Base-by-base conservation (phyloP, 768 basidiomycete genomes). In the Kwoniella newhampshirensis region DNA sequence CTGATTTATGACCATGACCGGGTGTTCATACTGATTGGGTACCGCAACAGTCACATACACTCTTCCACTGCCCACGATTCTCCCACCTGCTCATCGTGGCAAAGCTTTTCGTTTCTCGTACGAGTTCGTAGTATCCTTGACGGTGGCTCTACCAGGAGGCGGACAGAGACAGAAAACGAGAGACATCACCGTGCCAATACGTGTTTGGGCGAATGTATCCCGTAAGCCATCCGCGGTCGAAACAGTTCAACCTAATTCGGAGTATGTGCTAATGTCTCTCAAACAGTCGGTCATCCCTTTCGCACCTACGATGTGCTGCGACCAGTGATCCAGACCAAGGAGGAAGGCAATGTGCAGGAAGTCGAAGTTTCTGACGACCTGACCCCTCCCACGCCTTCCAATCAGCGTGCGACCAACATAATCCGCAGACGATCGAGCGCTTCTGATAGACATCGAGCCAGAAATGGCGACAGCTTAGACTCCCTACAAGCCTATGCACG, bases 41-140 rank as follows among this genome's bases (percentile, higher is more conserved):
- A n/a, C n/a, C n/a, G 17, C 28, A 43, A 12, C 70, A 97, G 93
- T 88, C 74, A 86, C 85, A 0, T 98, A 96, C 75, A 82, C 82
- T 1, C 77, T 93, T 12, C 76, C 78, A 0, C 78, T 99, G 1
- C 94, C 96, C 0, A 80, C 83, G 11, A 83, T 84, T 54, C 79
- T 98, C 0, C 96, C 96, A 1, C 96, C 96, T 0, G 91, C 92
- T 0, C 96, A 89, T 78, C 82, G 84, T 43, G 94, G 96, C 2
- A 85, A 87, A 41, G 82, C 86, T 2, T 80, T 97, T 58, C 82
- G 81, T 67, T 93, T 99, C 71, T 87, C 87, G 2, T 98, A 98
- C 70, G 86, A 92, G 62, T 82, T 99, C 12, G 81, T 88, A n/a
- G 82, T 98, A 1, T 92, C 92, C 1, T 86, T 89, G 0, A 93